phyloP scores from a whole-genome alignment of 495 filamentous ascomycete species.

The Tuber magnatum region DNA sequence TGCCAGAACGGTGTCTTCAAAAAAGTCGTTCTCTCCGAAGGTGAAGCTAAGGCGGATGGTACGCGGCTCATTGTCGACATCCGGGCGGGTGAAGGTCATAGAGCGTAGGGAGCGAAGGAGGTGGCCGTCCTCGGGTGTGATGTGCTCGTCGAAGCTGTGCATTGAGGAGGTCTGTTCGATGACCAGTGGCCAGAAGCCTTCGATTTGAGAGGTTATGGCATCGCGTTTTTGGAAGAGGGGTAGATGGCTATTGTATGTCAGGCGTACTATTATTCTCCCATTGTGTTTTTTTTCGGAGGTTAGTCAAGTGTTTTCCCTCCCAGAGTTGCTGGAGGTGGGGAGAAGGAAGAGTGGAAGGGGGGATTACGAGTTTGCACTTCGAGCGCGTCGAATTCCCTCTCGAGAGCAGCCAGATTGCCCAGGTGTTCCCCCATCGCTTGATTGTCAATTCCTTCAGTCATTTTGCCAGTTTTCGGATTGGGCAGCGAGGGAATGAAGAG shows the following conservation, averaged over 20 bases:
- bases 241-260: slow-evolving; percentile 43
- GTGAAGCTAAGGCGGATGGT: slow-evolving; percentile 56
- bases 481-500: background rate
- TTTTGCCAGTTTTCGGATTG: background rate
- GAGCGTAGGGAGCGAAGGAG: slow-evolving; percentile 52
- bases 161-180: slow-evolving; percentile 74
- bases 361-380: slow-evolving; percentile 63
- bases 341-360: background rate
- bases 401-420: slow-evolving; percentile 53
- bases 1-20: slow-evolving; percentile 64
- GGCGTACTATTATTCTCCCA: slow-evolving; percentile 21
- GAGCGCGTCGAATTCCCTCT: slow-evolving; percentile 63
- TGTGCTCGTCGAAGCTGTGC: slow-evolving; percentile 63
- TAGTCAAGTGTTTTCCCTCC: background rate
- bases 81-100: slow-evolving; percentile 49
- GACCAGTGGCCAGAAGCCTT: slow-evolving; percentile 82
- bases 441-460: slow-evolving; percentile 6
- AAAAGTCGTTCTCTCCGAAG: slow-evolving; percentile 64
- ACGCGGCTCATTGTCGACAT: slow-evolving; percentile 50
- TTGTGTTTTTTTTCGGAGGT: background rate
- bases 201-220: slow-evolving; percentile 59
- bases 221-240: slow-evolving; percentile 67
- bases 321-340: background rate
- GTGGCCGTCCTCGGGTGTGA: slow-evolving; percentile 65
- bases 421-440: slow-evolving; percentile 28